Conservation (phyloP, 2,329 filamentous ascomycete species). For the Fusarium palustre region DNA sequence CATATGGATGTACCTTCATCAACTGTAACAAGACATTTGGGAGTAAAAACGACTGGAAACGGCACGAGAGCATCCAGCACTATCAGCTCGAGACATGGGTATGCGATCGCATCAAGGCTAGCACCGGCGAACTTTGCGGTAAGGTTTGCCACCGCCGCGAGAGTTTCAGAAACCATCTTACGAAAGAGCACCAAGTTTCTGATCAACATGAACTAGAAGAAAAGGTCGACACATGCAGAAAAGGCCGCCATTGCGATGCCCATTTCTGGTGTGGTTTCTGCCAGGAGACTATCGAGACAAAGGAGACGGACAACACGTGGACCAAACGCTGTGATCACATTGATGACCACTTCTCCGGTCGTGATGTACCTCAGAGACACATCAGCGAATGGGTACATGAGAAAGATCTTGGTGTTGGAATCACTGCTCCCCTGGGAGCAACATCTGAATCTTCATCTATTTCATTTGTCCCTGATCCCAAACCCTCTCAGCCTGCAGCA, state of each 20-base stretch:
- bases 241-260: constrained; percentile 72
- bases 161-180: constrained; percentile 72
- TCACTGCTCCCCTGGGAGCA: background rate
- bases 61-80: constrained; percentile 87
- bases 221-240: constrained; percentile 65
- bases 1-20: constrained; percentile 83
- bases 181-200: constrained; percentile 58
- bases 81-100: constrained; percentile 77
- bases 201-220: constrained; percentile 52
- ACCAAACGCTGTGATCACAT: constrained; percentile 76
- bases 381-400: constrained; percentile 69
- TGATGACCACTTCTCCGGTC: constrained; percentile 74
- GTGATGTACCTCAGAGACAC: constrained; percentile 53
- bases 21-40: constrained; percentile 80
- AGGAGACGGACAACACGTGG: constrained; percentile 62
- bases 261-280: constrained; percentile 94
- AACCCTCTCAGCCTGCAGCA: background rate
- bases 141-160: constrained; percentile 69
- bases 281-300: constrained; percentile 63
- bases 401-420: constrained; percentile 8
- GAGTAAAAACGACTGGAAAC: constrained; percentile 95
- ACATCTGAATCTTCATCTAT: constrained; percentile 5
- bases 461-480: constrained; percentile 12
- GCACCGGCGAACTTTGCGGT: constrained; percentile 59
- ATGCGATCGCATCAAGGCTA: constrained; percentile 62